Percentiles rank a stretch among this genome's conserved stretches.
phyloP scores from a whole-genome alignment of 163 green algal species.

The Scenedesmus sp. region DNA sequence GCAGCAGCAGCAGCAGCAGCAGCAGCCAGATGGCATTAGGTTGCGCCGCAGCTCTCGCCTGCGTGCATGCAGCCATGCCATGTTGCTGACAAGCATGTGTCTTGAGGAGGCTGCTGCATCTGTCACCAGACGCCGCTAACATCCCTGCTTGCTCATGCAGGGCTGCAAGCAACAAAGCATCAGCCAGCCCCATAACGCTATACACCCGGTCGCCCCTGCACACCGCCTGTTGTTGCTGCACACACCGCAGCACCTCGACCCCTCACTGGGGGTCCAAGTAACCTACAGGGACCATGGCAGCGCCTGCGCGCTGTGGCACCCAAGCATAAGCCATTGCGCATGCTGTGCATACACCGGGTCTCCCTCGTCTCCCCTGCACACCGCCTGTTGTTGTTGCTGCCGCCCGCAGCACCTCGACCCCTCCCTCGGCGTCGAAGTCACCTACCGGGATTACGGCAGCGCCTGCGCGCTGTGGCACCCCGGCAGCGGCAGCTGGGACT shows the following conservation, averaged over 20 bases:
- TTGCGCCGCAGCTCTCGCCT: background rate
- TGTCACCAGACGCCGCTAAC: too few species aligned
- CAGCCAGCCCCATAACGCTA: too few species aligned
- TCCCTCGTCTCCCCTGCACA: background rate
- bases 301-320: conserved; percentile 84
- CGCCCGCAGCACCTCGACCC: conserved; percentile 56
- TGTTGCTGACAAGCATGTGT: too few species aligned
- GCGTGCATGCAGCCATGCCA: background rate
- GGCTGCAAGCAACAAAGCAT: too few species aligned
- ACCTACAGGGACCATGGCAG: conserved; percentile 49
- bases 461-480: conserved; percentile 86
- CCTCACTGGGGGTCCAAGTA: conserved; percentile 45
- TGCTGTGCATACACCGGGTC: background rate
- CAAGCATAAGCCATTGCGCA: conserved; percentile 44
- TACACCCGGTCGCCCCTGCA: too few species aligned
- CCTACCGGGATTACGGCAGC: conserved; percentile 48
- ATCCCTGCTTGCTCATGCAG: too few species aligned
- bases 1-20: background rate
- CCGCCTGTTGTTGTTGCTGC: background rate
- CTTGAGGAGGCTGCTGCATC: too few species aligned
- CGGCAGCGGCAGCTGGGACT: conserved; percentile 12
- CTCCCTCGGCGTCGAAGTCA: conserved; percentile 41
- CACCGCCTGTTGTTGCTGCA: too few species aligned
- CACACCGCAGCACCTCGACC: conserved; percentile 55
- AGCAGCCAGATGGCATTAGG: background rate